phyloP scores from a whole-genome alignment of 2,329 filamentous ascomycete genomes.

The Curvularia sp. region DNA sequence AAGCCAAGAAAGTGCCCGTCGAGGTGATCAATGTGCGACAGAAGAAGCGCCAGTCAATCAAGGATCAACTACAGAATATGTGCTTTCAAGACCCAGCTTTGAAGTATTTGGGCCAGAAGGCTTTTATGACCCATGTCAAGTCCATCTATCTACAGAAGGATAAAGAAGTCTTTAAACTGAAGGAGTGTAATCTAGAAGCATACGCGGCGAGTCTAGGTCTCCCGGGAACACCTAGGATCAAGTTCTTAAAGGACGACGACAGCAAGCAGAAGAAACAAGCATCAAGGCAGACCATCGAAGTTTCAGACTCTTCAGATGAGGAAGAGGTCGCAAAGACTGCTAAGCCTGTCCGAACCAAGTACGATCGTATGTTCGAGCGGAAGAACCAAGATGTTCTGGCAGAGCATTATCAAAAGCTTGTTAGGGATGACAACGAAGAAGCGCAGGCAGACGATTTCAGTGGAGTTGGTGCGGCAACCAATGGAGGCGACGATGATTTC shows the following conservation, averaged over 20 bases:
- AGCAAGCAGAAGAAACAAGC: constrained; percentile 88
- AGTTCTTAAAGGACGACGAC: constrained; percentile 89
- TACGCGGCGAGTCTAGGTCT: constrained; percentile 86
- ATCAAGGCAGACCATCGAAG: constrained; percentile 67
- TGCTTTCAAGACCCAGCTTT: constrained; percentile 93
- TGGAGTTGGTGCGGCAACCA: constrained; percentile 39
- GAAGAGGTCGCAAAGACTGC: constrained; percentile 58
- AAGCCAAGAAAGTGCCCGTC: constrained; percentile 89
- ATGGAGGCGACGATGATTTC: constrained; percentile 79
- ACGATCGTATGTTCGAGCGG: constrained; percentile 97
- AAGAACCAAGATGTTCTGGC: constrained; percentile 95
- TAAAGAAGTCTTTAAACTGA: constrained; percentile 87
- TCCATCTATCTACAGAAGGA: constrained; percentile 89
- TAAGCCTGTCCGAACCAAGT: constrained; percentile 86
- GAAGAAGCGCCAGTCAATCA: constrained; percentile 87
- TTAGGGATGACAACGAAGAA: constrained; percentile 62
- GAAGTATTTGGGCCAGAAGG: constrained; percentile 95
- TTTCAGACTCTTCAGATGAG: constrained; percentile 68
- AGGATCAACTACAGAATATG: constrained; percentile 87
- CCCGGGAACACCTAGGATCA: constrained; percentile 90
- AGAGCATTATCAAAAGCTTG: constrained; percentile 89
- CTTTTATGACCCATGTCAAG: constrained; percentile 87
- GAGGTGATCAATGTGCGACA: constrained; percentile 84
- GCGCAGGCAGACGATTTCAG: constrained; percentile 47
- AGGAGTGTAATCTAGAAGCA: constrained; percentile 82